Evolutionary conservation across 495 filamentous ascomycete genomes (phyloP).

Genomic region (Penicillium coffeae): DNA sequence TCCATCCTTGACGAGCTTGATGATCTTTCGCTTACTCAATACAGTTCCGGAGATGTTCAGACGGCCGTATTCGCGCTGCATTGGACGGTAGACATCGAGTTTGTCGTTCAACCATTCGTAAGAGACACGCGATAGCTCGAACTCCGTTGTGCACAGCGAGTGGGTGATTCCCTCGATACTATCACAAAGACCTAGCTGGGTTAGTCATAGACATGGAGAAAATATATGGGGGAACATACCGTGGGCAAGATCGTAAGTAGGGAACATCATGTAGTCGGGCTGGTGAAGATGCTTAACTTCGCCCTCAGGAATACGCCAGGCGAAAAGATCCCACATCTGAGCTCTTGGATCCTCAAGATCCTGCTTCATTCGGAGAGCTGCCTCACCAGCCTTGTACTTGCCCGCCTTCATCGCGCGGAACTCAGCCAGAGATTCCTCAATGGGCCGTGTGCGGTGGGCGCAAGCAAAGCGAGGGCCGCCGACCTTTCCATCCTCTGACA

Average conservation of each 20-base stretch:
- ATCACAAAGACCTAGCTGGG: constrained; percentile 58
- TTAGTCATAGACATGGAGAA: neutral
- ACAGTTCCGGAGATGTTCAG: constrained; percentile 78
- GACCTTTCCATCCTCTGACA: constrained; percentile 60
- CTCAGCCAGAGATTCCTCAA: constrained; percentile 72
- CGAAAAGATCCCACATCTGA: constrained; percentile 68
- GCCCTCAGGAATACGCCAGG: constrained; percentile 67
- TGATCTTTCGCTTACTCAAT: constrained; percentile 78
- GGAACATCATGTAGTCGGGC: constrained; percentile 71
- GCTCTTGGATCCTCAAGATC: constrained; percentile 56
- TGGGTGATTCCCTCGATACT: constrained; percentile 85
- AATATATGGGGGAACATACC: constrained; percentile 30
- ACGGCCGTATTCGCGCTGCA: constrained; percentile 78
- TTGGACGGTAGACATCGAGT: constrained; percentile 74
- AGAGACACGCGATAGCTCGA: constrained; percentile 66
- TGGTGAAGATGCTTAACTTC: constrained; percentile 59
- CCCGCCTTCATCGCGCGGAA: constrained; percentile 91
- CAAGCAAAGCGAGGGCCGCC: constrained; percentile 73
- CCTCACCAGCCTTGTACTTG: constrained; percentile 81
- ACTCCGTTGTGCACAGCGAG: constrained; percentile 86
- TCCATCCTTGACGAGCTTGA: constrained; percentile 66
- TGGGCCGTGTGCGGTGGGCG: constrained; percentile 66
- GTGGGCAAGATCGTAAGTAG: constrained; percentile 89
- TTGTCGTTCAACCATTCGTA: constrained; percentile 86
- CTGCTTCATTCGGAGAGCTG: constrained; percentile 89